These are phyloP conservation scores for Apiospora marii DNA, from an alignment of 2,329 filamentous ascomycete genomes.

Conservation along the genomic window DNA sequence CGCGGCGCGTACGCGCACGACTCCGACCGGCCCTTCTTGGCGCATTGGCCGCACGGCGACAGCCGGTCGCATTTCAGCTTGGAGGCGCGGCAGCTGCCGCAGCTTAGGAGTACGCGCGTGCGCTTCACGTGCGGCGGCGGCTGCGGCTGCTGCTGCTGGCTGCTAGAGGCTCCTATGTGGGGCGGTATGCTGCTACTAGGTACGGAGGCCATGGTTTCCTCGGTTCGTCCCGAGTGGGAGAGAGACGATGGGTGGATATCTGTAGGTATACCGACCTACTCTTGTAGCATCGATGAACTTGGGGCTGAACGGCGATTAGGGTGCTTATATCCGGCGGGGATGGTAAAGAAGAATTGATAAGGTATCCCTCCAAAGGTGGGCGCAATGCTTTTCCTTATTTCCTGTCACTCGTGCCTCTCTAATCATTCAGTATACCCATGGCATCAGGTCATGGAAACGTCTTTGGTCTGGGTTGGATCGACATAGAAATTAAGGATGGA, in stretches of 20 bases:
- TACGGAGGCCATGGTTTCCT: background rate
- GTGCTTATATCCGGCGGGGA: background rate
- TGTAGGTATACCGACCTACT: no score
- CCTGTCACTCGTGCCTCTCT: background rate
- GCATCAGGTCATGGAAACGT: background rate
- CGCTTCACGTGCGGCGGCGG: constrained; percentile 47
- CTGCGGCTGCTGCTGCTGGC: background rate
- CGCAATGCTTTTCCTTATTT: background rate
- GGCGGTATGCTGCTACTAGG: background rate
- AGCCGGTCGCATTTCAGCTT: constrained; percentile 66
- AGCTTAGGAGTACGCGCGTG: constrained; percentile 59
- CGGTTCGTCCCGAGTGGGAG: background rate
- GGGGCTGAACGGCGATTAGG: background rate
- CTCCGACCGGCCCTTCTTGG: constrained; percentile 55
- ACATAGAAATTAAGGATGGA: background rate
- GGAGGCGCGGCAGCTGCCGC: constrained; percentile 58
- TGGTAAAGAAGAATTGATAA: background rate
- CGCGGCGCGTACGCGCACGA: constrained; percentile 59
- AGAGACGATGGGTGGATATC: background rate
- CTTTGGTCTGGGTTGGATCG: background rate
- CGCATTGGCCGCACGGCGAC: constrained; percentile 60
- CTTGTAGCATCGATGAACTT: background rate
- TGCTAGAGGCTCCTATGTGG: background rate
- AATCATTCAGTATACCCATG: background rate
- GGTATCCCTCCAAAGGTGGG: background rate